Evolutionary conservation across 257 asterid species (phyloP).

Genomic region (Solanum chmielewskii): DNA sequence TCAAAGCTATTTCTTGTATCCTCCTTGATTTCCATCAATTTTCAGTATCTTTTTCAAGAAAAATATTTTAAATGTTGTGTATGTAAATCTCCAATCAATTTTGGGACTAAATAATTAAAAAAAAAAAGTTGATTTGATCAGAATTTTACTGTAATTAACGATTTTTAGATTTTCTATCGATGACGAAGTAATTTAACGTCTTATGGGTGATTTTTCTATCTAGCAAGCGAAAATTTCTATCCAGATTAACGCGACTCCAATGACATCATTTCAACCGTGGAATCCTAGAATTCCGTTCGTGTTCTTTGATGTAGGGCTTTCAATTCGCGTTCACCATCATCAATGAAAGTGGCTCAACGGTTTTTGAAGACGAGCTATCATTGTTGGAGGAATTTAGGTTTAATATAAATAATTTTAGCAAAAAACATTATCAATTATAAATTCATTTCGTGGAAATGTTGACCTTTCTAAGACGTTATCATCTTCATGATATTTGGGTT

Average conservation of each 20-base stretch:
- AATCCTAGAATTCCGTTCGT: not conserved
- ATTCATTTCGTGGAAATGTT: no score
- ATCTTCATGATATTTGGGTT: no score
- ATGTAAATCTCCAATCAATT: not conserved
- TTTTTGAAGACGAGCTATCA: no score
- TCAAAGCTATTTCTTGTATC: not conserved
- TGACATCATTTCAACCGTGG: not conserved
- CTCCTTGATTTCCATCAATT: not conserved
- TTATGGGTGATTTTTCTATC: no score
- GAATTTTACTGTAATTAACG: no score
- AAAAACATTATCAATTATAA: not conserved
- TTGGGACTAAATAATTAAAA: not conserved
- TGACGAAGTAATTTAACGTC: not conserved
- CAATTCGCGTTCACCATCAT: not conserved
- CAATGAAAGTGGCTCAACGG: not conserved
- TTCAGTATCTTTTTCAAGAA: not conserved
- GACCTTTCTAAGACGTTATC: not conserved
- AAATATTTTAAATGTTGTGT: not conserved
- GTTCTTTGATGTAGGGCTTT: not conserved
- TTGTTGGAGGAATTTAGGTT: not conserved
- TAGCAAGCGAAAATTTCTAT: not conserved
- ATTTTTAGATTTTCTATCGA: no score
- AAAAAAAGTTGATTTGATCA: no score
- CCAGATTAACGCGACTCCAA: not conserved
- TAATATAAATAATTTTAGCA: not conserved